These are phyloP conservation scores for Trichoderma citrinoviride DNA, from an alignment of 2,329 filamentous ascomycete genomes.

Conservation along the genomic window DNA sequence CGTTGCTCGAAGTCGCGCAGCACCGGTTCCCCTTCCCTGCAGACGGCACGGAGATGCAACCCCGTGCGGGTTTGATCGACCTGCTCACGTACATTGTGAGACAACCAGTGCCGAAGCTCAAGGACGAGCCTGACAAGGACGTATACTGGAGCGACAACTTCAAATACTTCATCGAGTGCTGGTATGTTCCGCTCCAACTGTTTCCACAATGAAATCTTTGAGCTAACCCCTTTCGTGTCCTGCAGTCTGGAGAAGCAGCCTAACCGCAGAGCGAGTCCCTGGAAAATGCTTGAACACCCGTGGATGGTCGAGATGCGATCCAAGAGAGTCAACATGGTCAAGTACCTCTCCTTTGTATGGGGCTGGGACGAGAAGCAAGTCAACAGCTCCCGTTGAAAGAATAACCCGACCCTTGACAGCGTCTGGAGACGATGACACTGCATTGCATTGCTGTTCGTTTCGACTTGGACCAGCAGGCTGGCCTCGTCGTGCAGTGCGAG, in stretches of 20 bases:
- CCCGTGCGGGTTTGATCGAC: constrained; percentile 88
- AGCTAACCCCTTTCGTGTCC: constrained; percentile 27
- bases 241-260: constrained; percentile 89
- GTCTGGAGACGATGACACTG: neutral
- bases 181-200: constrained; percentile 59
- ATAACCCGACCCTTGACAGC: neutral
- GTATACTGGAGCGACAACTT: constrained; percentile 97
- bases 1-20: constrained; percentile 96
- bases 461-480: constrained; percentile 13
- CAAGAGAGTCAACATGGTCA: constrained; percentile 96
- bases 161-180: constrained; percentile 99
- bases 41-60: constrained; percentile 93
- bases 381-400: constrained; percentile 1
- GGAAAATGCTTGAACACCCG: constrained; percentile 98
- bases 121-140: constrained; percentile 85
- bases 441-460: neutral
- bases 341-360: constrained; percentile 93
- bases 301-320: constrained; percentile 97
- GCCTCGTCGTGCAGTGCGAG: neutral
- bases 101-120: constrained; percentile 90
- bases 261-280: constrained; percentile 81
- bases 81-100: constrained; percentile 95
- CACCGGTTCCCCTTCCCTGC: constrained; percentile 98
- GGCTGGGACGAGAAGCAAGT: constrained; percentile 72
- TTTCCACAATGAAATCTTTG: neutral